Evolutionary conservation across 345 rosid species (phyloP).

Genomic region (Firmiana major): DNA sequence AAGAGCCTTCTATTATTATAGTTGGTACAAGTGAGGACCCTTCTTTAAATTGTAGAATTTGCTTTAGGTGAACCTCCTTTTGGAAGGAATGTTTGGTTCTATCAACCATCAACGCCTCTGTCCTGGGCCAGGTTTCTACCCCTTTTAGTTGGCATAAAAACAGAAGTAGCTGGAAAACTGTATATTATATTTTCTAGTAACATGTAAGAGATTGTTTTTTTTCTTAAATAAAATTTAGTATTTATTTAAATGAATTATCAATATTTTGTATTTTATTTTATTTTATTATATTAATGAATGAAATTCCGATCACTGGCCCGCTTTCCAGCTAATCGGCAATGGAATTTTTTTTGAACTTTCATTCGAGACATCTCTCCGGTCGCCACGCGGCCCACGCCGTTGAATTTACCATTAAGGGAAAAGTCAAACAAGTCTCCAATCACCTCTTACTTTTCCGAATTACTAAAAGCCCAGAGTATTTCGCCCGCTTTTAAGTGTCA

Average conservation of each 20-base stretch:
- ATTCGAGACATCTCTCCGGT: neutral
- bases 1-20: no score
- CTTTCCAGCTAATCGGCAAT: neutral
- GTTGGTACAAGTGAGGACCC: no score
- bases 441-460: neutral
- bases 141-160: constrained; percentile 9
- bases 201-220: no score
- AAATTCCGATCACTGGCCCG: no score
- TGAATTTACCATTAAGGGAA: no score
- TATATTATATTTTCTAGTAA: no score
- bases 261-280: no score
- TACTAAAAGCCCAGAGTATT: neutral
- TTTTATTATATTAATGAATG: no score
- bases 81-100: neutral
- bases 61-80: neutral
- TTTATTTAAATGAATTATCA: no score
- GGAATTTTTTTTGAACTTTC: neutral
- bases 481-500: neutral
- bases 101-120: neutral
- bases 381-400: neutral
- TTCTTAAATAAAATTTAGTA: no score
- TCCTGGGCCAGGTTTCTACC: neutral
- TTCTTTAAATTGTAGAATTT: neutral
- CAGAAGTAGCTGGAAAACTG: neutral
- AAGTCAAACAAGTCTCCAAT: constrained; percentile 2